Percentiles rank a stretch among this genome's conserved stretches.
These are phyloP conservation scores for Penicillium sp. DNA, from an alignment of 2,329 filamentous ascomycete genomes.

Conservation along the genomic window DNA sequence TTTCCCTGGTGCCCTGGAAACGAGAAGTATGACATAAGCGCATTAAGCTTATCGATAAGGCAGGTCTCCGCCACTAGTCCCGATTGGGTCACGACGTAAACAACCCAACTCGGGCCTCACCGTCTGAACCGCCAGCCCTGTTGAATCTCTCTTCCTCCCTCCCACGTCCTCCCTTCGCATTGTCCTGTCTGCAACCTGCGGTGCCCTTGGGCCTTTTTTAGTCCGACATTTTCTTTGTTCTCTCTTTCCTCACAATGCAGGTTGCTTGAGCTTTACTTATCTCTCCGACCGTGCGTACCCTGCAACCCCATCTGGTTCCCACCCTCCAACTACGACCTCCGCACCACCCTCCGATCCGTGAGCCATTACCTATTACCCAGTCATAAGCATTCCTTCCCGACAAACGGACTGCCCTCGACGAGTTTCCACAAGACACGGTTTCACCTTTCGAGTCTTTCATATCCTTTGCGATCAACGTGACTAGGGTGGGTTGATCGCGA, in stretches of 20 bases:
- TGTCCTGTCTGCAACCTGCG: constrained; percentile 8
- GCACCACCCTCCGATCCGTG: background rate
- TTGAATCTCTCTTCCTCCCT: constrained; percentile 21
- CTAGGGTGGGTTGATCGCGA: constrained; percentile 33
- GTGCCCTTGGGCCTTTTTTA: constrained; percentile 12
- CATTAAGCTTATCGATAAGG: constrained; percentile 54
- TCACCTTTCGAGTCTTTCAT: background rate
- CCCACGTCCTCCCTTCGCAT: constrained; percentile 19
- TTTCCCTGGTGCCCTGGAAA: constrained; percentile 21
- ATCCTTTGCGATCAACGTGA: constrained; percentile 13
- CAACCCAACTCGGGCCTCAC: constrained; percentile 47
- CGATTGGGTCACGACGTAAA: constrained; percentile 46
- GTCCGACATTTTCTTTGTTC: constrained; percentile 12
- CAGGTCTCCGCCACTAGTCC: constrained; percentile 40
- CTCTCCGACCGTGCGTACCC: constrained; percentile 25
- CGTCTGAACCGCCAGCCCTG: constrained; percentile 32
- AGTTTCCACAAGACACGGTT: background rate
- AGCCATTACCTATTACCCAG: background rate
- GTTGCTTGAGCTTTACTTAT: constrained; percentile 20
- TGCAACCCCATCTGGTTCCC: constrained; percentile 20
- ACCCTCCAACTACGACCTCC: constrained; percentile 4
- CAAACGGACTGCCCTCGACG: background rate
- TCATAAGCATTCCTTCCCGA: background rate
- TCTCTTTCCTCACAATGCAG: constrained; percentile 19
- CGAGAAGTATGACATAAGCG: constrained; percentile 25